Base-by-base conservation (phyloP, 805 yeast genomes). In the Suhomyces xylopsoci region DNA sequence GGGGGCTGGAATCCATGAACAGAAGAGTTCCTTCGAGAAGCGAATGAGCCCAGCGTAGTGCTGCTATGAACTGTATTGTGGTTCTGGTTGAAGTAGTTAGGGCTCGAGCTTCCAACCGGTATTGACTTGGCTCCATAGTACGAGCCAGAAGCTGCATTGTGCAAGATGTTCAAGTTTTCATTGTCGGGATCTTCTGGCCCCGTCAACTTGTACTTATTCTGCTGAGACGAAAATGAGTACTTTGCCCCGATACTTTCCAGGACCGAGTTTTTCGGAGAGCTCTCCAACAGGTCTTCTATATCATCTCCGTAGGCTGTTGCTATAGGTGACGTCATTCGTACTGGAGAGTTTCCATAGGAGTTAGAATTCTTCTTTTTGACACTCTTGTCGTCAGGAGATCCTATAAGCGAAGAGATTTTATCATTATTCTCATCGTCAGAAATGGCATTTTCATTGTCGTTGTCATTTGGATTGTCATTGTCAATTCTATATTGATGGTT, bases 101-200 rank as follows among this genome's bases (percentile, higher is more conserved):
- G 57, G 22, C 52, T 48, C 7, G 48, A 42, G 25, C 38, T 38
- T 26, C 48, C 43, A 20, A 28, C n/a, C 32, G 44, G 45, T n/a
- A 38, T 38, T 7, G 48, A 32, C 34, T 49, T 17, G 3, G 55
- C 28, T 5, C 26, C 40, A 5, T 45, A 19, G n/a, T 30, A 19
- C 12, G 56, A 47, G 28, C 42, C 19, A 2, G 59, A 55, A 2
- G 61, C 55, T 3, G 61, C 62, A 19, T 50, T 59, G 32, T 52
- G 57, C 49, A 65, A 43, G 3, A 66, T 47, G 49, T 63, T 60
- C 40, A 59, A 53, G 54, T 73, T 71, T 48, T 73, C 77, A 48
- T 73, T 65, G 54, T 73, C 77, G 45, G 70, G 56, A 51, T 73
- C 78, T 15, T 38, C 42, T 19, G 42, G 24, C 8, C 20, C 20